Base-by-base conservation (phyloP, 2,329 filamentous ascomycete species). In the Sphaerostilbella broomeana region DNA sequence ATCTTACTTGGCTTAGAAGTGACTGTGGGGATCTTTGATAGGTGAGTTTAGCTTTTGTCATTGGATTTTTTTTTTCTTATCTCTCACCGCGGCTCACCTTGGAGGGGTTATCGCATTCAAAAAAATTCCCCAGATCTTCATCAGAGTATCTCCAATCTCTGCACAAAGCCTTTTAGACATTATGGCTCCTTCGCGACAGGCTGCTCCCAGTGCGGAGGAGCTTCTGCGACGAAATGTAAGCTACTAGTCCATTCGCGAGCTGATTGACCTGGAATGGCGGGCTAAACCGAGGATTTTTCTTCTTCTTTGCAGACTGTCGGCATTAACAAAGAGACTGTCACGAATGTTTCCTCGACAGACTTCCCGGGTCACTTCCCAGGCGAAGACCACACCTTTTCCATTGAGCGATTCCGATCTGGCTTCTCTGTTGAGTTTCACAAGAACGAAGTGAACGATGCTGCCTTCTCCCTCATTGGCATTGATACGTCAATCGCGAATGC, bases 401-500 rank as follows among this genome's bases (percentile, higher is more conserved):
- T 88, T 37, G 72, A 84, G 2, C 72, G 77, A 46, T 95, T 95
- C 66, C 73, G 69, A 47, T 56, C 81, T 58, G 75, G 69, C 51
- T 81, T 94, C 60, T 68, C 72, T 45, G 74, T 98, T 57, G 63
- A 84, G 49, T 94, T 95, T 61, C 87, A 97, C 74, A 73, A 85
- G 51, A 92, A 94, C 61, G 74, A 84, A 34, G 74, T 75, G 43
- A 75, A 79, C 58, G 80, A 95, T 55, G 72, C 86, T 29, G 83
- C 83, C 40, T 98, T 98, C 70, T 95, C 89, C 22, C 79, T 98
- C 48, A 75, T 95, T 53, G 89, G 90, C 51, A 68, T 95, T 53
- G 92, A 98, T 60, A 88, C 92, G 55, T 82, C 87, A 39, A 80
- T 98, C 59, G 87, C 92, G 57, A 98, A 98, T 62, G 92, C 94